phyloP scores from a whole-genome alignment of 441 rosid genomes.

The Gossypium gossypioides region DNA sequence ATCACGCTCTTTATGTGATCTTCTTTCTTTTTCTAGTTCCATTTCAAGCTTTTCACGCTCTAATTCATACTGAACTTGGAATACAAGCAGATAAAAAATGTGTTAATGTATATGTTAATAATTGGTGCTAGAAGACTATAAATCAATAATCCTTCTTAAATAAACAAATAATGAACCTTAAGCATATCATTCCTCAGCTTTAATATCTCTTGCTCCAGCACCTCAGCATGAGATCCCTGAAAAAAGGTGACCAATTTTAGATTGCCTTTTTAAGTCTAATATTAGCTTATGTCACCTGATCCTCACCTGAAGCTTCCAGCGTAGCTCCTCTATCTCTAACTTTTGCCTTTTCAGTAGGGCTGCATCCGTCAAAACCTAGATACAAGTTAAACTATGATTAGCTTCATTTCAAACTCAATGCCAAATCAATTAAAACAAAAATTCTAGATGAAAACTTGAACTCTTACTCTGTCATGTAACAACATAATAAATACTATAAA shows the following conservation, averaged over 20 bases:
- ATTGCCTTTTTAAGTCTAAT: slow-evolving; percentile 8
- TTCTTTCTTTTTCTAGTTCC: slow-evolving; percentile 79
- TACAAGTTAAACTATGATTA: slow-evolving; percentile 20
- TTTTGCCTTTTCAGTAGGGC: slow-evolving; percentile 83
- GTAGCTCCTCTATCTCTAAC: slow-evolving; percentile 80
- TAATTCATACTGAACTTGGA: slow-evolving; percentile 58
- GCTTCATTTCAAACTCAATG: slow-evolving; percentile 1
- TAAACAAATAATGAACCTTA: slow-evolving; percentile 37
- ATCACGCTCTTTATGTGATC: slow-evolving; percentile 58
- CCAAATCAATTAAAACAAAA: not conserved
- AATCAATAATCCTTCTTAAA: slow-evolving; percentile 13
- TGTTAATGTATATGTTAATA: not conserved
- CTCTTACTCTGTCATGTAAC: not conserved
- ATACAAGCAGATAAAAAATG: not conserved
- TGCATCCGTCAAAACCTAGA: slow-evolving; percentile 82
- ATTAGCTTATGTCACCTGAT: not conserved
- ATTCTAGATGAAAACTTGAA: not conserved
- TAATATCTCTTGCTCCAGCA: slow-evolving; percentile 75
- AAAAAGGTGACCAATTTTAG: slow-evolving; percentile 19
- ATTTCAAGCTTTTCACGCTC: slow-evolving; percentile 74
- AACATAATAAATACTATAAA: not conserved
- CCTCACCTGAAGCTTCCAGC: slow-evolving; percentile 66
- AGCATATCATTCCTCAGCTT: slow-evolving; percentile 86
- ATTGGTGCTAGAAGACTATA: not conserved
- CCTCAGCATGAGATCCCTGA: slow-evolving; percentile 82